Percentiles rank a stretch among this genome's conserved stretches.
Conservation (phyloP, 139 green algal genomes). For the Choricystis sp. region DNA sequence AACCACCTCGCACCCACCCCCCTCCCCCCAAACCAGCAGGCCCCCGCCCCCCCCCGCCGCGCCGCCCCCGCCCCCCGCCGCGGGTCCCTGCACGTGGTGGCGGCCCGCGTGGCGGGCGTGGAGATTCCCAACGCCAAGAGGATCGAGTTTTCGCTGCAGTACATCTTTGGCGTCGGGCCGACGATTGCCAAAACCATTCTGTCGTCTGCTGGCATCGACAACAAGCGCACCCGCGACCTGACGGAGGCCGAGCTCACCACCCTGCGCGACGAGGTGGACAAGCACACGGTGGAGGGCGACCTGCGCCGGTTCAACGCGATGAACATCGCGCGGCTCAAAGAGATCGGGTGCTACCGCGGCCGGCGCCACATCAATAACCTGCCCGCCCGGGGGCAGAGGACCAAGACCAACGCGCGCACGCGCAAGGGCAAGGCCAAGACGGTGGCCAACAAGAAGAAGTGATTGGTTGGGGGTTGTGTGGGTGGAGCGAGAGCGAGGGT, state of each 20-base stretch:
- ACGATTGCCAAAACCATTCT: constrained; percentile 87
- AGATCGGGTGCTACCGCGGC: constrained; percentile 95
- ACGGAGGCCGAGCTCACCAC: constrained; percentile 90
- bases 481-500: too few species aligned
- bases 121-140: constrained; percentile 97
- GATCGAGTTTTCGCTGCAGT: constrained; percentile 86
- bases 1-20: neutral
- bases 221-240: constrained; percentile 91
- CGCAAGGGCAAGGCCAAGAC: constrained; percentile 52
- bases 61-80: constrained; percentile 11
- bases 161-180: constrained; percentile 89
- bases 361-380: constrained; percentile 77
- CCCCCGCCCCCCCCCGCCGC: neutral
- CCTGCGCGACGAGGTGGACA: constrained; percentile 78
- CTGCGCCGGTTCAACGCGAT: constrained; percentile 71
- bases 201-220: constrained; percentile 66
- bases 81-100: constrained; percentile 42
- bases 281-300: constrained; percentile 79
- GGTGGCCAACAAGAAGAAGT: constrained; percentile 14
- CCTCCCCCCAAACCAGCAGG: neutral
- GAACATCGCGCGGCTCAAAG: constrained; percentile 96
- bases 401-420: constrained; percentile 93
- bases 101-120: constrained; percentile 86
- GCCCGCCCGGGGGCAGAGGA: constrained; percentile 79
- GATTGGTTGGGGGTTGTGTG: neutral